Base-by-base conservation (phyloP, 306 rosid species). In the Styphnolobium japonicum region DNA sequence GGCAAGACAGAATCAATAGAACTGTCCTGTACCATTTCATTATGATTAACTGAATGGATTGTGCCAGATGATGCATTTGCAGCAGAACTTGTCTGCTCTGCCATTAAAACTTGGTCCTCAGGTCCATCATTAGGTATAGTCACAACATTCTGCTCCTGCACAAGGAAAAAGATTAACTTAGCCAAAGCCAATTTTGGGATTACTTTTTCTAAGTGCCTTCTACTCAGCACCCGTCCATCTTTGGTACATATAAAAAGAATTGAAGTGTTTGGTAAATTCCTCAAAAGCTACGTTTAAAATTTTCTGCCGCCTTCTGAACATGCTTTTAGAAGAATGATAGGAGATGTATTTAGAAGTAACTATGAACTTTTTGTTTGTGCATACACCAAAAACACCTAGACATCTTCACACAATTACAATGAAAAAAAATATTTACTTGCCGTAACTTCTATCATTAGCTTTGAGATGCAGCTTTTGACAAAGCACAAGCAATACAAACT, bases 21-120 rank as follows among this genome's bases (percentile, higher is more conserved):
- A 85, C 68, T 82, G 75, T 84, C 79, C 33, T 64, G 77, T 42
- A 80, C 9, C 56, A 73, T 53, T 83, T 90, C 91, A 72, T 82
- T 81, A 48, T 80, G 81, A 75, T 81, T 84, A 80, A 87, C 89
- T 12, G 87, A 73, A 77, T 83, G 90, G 71, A 65, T 43, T 43
- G 85, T 43, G 63, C 81, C 86, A 80, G 94, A 49, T 77, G 86
- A 80, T 6, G 82, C 62, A 75, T 81, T 88, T 79, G 85, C 61
- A 64, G 80, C 77, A 77, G 97, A 82, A 81, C 73, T 89, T 27
- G 88, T 69, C 45, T 88, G 89, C 34, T 80, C 94, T 45, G 88
- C 72, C 45, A 71, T 77, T 67, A 84, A 78, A 74, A 84, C 80
- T 80, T 88, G 92, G 66, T 75, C 89, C 14, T 79, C 91, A 22